Conservation (phyloP, 2,329 filamentous ascomycete species). For the Sporothrix humicola region DNA sequence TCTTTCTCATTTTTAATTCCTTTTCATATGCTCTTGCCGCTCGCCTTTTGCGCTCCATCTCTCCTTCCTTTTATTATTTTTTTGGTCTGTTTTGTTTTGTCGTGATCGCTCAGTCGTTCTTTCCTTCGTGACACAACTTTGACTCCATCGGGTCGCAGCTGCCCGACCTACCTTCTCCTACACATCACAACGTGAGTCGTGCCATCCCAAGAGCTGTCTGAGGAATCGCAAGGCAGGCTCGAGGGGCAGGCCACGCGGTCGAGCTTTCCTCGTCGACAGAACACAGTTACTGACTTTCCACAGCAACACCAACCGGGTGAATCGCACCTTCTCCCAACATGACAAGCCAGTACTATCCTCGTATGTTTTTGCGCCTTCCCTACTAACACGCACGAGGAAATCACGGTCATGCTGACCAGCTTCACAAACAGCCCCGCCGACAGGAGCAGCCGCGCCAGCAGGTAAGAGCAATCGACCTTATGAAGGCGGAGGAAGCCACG, state of each 20-base stretch:
- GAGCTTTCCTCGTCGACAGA: constrained; percentile 3
- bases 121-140: not conserved
- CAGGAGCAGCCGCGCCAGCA: constrained; percentile 24
- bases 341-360: constrained; percentile 41
- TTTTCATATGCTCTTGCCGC: constrained; percentile 14
- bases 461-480: not conserved
- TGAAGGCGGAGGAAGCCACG: not conserved
- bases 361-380: constrained; percentile 35
- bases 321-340: constrained; percentile 34
- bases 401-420: constrained; percentile 31
- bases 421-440: constrained; percentile 39
- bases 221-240: not conserved
- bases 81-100: not conserved
- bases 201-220: not conserved
- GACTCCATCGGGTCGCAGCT: not conserved
- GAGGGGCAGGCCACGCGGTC: not conserved
- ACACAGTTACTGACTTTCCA: not conserved
- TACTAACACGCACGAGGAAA: too few relatives aligned
- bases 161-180: not conserved
- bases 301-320: constrained; percentile 6
- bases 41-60: not conserved
- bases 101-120: not conserved
- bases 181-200: constrained; percentile 7
- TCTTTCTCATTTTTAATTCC: not conserved
- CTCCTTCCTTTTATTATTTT: not conserved